Evolutionary conservation across 2,329 filamentous ascomycete species (phyloP), one percentile per base, ranked within the genome.

Genomic region (Madurella fahalii): DNA sequence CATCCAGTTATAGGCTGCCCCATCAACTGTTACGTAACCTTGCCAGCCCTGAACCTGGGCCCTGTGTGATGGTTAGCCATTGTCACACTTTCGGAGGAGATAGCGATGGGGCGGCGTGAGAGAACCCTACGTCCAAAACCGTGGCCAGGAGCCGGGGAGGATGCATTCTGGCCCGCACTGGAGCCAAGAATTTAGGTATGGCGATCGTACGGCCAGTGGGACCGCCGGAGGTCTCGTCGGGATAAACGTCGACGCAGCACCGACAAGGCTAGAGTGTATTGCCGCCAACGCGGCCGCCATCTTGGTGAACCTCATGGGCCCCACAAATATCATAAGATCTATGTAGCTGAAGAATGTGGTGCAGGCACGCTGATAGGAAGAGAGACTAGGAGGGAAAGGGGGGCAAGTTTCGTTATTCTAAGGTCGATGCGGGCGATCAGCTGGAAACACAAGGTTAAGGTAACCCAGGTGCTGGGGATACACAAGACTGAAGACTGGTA

Each of bases 151-250:
- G 2, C 86, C 86, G 0, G 86, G 80, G 31, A 91, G 75, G 56
- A 86, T 80, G 1, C 85, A 85, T 34, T 84, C 83, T 30, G 74
- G 80, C 1, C 84, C 84, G 9, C 78, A 83, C 54, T 80, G 71
- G 41, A 86, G 75, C 85, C 86, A 90, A 13, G 83, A 81, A 65
- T 82, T 90, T 15, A 92, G 71, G 62, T 92, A 93, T 0, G 89
- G 89, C 9, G 84, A 86, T 58, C 82, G 84, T 43, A 92, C 88
- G 42, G 87, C 87, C 34, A 93, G 70, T 12, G 89, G 88, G 15
- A 71, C 65, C 2, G 68, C 65, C 9, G 69, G 69, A 5, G 69
- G 68, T n/a, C 60, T 62, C 2, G 67, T 58, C 1, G 68, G 69
- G 1, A 51, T 62, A 46, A 69, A 70, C 9, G 59, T 63, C 2